Evolutionary conservation across 108 stramenopile species (phyloP).

Genomic region (Seminavis robusta): DNA sequence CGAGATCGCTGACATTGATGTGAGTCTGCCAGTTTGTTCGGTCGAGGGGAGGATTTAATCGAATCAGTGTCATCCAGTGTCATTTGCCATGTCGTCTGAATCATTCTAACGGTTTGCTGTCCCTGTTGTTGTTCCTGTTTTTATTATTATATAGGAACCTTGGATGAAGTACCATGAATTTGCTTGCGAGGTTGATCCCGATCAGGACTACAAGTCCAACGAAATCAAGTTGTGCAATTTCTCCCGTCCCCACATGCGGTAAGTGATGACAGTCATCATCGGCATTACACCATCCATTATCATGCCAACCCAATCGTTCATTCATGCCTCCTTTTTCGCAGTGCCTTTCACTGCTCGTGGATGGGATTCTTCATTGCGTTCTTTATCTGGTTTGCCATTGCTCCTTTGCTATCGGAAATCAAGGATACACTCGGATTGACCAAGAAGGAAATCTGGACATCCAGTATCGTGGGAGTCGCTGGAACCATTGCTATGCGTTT

Average conservation of each 20-base stretch:
- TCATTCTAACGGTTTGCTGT: too few relatives aligned
- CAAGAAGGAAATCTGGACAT: conserved; percentile 79
- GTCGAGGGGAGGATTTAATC: too few relatives aligned
- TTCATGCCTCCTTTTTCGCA: too few relatives aligned
- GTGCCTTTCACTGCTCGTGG: conserved; percentile 85
- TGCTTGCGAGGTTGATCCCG: conserved; percentile 64
- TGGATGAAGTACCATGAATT: conserved; percentile 65
- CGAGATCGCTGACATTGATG: too few relatives aligned
- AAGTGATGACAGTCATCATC: too few relatives aligned
- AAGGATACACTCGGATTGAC: conserved; percentile 44
- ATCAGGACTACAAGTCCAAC: conserved; percentile 68
- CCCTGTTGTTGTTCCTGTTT: too few relatives aligned
- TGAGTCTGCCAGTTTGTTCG: too few relatives aligned
- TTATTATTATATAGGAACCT: too few relatives aligned
- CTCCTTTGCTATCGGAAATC: conserved; percentile 80
- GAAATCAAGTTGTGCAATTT: conserved; percentile 60
- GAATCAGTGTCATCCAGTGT: too few relatives aligned
- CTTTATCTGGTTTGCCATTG: conserved; percentile 89
- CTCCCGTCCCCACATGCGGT: conserved; percentile 81
- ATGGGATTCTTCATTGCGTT: conserved; percentile 58
- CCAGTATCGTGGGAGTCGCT: conserved; percentile 66
- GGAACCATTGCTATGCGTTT: conserved; percentile 74
- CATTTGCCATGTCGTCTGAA: too few relatives aligned
- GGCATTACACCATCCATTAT: too few relatives aligned
- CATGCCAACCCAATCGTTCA: too few relatives aligned